Evolutionary conservation across 2,329 filamentous ascomycete species (phyloP).

Genomic region (Diplodia intermedia): DNA sequence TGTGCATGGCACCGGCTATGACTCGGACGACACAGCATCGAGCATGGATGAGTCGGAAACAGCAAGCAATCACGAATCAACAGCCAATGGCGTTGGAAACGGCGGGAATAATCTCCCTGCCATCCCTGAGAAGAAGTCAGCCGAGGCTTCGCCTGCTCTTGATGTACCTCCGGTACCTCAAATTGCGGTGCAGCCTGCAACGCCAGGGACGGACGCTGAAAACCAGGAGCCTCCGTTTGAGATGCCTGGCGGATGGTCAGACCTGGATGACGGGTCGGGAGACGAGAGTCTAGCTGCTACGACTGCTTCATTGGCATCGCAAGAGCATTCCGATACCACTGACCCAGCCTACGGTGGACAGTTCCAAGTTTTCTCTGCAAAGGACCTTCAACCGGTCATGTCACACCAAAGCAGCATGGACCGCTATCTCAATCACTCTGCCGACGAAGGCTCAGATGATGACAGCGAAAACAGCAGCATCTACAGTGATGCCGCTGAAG

Average conservation of each 20-base stretch:
- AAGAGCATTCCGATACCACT: background rate
- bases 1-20: slow-evolving; percentile 69
- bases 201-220: slow-evolving; percentile 42
- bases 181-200: slow-evolving; percentile 47
- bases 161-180: slow-evolving; percentile 39
- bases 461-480: slow-evolving; percentile 58
- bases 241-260: slow-evolving; percentile 42
- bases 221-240: slow-evolving; percentile 37
- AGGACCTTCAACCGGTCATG: slow-evolving; percentile 9
- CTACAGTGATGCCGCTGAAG: slow-evolving; percentile 80
- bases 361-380: slow-evolving; percentile 13
- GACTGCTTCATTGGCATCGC: slow-evolving; percentile 7
- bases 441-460: slow-evolving; percentile 44
- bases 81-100: background rate
- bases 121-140: slow-evolving; percentile 16
- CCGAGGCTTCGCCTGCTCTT: background rate
- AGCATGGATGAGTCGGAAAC: slow-evolving; percentile 18
- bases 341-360: background rate
- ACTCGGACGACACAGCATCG: slow-evolving; percentile 53
- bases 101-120: background rate
- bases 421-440: slow-evolving; percentile 9
- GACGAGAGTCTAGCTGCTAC: slow-evolving; percentile 38
- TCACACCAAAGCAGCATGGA: slow-evolving; percentile 16
- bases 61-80: background rate
- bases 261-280: slow-evolving; percentile 34